Evolutionary conservation across 371 early-diverging fungal species (phyloP), one percentile per base, ranked within the genome.

Genomic region (Zopfochytrium polystomum): DNA sequence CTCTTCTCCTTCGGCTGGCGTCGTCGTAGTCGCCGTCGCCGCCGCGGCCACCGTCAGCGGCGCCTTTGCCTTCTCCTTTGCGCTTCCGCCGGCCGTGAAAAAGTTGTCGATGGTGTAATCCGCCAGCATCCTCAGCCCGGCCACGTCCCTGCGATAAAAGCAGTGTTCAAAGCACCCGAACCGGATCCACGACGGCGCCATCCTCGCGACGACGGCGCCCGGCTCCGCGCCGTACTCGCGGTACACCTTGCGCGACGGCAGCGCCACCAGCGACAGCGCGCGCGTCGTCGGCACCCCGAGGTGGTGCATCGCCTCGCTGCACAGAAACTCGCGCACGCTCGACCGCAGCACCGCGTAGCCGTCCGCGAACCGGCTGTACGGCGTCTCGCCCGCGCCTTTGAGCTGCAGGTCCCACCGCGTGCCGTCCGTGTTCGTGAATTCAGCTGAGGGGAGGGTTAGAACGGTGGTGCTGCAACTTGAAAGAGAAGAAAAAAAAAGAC

Each of bases 121-220:
- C 0, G 92, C 91, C 60, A 93, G 58, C 3, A 64, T 49, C 27
- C 74, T 72, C 7, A 89, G 66, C 44, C 76, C 69, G 6, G 63
- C 74, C 67, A 71, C 73, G 49, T 91, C 86, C 20, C 79, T 74
- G 25, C 90, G 80, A 45, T 83, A 78, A 55, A 79, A 80, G 51
- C 86, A 87, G 25, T 89, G 75, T 67, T 95, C 92, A 66, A 95
- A 93, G 31, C 79, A 86, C 13, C 95, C 95, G 73, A 95, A 90
- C 15, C 95, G 84, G 33, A 95, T 61, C 91, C 92, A 95, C 29
- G 85, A 83, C 0, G 89, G 89, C 0, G 90, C 84, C 43, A 89
- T 65, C 18, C 95, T 84, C 2, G 85, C 71, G 0, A 92, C 87
- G 20, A 92, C 75, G 1, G 90, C 90, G 2, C 91, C 89, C 0